phyloP scores from a whole-genome alignment of 768 basidiomycete genomes.

The Gyrodon lividus region DNA sequence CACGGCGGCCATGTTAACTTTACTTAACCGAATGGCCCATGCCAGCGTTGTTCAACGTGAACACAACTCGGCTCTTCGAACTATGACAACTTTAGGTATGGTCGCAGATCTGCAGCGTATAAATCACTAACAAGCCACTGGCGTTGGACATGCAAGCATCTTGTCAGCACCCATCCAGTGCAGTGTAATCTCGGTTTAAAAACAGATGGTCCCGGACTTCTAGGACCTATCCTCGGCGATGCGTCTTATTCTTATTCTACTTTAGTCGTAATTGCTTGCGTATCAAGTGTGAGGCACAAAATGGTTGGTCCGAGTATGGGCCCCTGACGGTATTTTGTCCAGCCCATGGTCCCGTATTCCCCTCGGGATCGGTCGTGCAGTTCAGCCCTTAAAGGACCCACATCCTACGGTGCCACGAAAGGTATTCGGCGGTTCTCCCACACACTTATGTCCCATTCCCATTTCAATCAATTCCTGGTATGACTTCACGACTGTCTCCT shows the following conservation, averaged over 20 bases:
- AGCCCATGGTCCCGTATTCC: neutral
- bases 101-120: neutral
- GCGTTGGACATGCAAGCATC: neutral
- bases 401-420: neutral
- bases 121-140: neutral
- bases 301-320: neutral
- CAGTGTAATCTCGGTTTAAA: neutral
- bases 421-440: neutral
- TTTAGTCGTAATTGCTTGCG: neutral
- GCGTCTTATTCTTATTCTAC: neutral
- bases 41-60: neutral
- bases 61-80: neutral
- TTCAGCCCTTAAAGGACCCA: neutral
- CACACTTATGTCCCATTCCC: neutral
- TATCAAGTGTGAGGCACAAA: neutral
- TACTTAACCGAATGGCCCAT: neutral
- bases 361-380: neutral
- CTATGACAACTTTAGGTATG: neutral
- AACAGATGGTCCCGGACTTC: neutral
- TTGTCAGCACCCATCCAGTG: neutral
- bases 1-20: neutral
- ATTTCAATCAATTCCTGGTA: too few relatives aligned
- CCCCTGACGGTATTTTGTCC: neutral
- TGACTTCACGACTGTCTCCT: conserved; percentile 6
- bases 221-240: neutral